Evolutionary conservation across 2,329 filamentous ascomycete genomes (phyloP).

Genomic region (Cladobotryum protrusum): DNA sequence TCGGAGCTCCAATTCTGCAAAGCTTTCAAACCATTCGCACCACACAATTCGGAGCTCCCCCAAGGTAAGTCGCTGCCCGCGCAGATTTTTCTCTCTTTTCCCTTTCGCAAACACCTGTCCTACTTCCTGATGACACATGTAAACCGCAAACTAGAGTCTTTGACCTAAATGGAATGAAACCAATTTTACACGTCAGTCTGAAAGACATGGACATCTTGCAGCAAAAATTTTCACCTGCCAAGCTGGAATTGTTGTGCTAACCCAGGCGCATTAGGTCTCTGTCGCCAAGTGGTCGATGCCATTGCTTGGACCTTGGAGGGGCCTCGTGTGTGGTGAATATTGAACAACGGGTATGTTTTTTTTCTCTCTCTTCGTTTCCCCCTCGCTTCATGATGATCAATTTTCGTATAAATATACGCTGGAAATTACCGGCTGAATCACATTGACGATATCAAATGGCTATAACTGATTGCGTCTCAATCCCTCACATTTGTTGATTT

Average conservation of each 20-base stretch:
- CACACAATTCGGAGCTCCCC: neutral
- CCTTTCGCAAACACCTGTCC: constrained; percentile 8
- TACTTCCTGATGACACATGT: constrained; percentile 69
- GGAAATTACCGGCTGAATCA: constrained; percentile 94
- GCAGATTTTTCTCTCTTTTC: constrained; percentile 8
- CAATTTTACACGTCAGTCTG: constrained; percentile 91
- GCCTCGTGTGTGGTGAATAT: neutral
- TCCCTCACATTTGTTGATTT: constrained; percentile 9
- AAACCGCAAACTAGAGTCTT: constrained; percentile 98
- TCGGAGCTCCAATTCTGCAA: constrained; percentile 5
- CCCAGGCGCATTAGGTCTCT: constrained; percentile 4
- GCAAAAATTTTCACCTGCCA: constrained; percentile 11
- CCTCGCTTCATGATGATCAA: constrained; percentile 50
- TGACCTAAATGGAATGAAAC: constrained; percentile 82
- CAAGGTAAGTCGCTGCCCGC: constrained; percentile 2
- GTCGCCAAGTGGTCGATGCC: constrained; percentile 13
- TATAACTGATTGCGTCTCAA: constrained; percentile 60
- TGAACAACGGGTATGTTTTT: constrained; percentile 24
- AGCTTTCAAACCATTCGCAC: constrained; percentile 10
- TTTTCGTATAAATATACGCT: constrained; percentile 63
- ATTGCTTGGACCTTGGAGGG: neutral
- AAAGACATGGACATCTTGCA: constrained; percentile 35
- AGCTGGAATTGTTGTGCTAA: constrained; percentile 20
- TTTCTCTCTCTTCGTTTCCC: neutral
- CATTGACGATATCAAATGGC: constrained; percentile 80